Evolutionary conservation across 225 moss, liverwort and hornwort species (phyloP).

Genomic region (Sphagnum contortum): DNA sequence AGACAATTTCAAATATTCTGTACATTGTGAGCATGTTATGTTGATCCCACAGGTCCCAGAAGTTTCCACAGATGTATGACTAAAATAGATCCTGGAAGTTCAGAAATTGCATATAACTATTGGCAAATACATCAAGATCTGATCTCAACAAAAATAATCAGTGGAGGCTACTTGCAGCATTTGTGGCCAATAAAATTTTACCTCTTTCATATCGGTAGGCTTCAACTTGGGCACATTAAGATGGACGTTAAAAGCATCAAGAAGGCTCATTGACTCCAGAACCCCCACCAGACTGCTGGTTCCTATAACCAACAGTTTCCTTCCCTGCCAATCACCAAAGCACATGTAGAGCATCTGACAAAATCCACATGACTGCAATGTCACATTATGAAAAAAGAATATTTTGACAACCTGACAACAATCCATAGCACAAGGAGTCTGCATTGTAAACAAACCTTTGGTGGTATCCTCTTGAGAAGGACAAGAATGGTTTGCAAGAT

Average conservation of each 20-base stretch:
- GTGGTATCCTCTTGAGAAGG: constrained; percentile 83
- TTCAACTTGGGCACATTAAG: constrained; percentile 58
- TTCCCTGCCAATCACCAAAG: constrained; percentile 36
- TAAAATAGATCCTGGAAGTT: too few relatives aligned
- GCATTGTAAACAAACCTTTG: constrained; percentile 37
- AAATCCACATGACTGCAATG: not conserved
- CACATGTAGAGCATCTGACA: not conserved
- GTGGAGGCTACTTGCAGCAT: too few relatives aligned
- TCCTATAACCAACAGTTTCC: constrained; percentile 71
- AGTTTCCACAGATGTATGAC: too few relatives aligned
- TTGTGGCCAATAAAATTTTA: constrained; percentile 3
- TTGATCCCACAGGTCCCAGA: too few relatives aligned
- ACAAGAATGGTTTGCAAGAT: constrained; percentile 78
- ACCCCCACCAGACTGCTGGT: constrained; percentile 64
- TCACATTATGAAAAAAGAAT: too few relatives aligned
- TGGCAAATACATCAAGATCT: too few relatives aligned
- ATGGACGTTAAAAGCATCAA: constrained; percentile 65
- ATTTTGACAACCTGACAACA: too few relatives aligned
- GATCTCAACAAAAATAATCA: too few relatives aligned
- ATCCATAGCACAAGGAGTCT: too few relatives aligned
- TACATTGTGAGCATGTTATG: too few relatives aligned
- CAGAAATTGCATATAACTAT: too few relatives aligned
- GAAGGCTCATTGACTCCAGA: constrained; percentile 58
- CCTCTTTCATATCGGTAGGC: constrained; percentile 45
- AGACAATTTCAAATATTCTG: too few relatives aligned